A percentile compares a stretch with the other conserved stretches of the same genome.
Conservation (phyloP, 2,329 filamentous ascomycete species). For the Periconia sp. region DNA sequence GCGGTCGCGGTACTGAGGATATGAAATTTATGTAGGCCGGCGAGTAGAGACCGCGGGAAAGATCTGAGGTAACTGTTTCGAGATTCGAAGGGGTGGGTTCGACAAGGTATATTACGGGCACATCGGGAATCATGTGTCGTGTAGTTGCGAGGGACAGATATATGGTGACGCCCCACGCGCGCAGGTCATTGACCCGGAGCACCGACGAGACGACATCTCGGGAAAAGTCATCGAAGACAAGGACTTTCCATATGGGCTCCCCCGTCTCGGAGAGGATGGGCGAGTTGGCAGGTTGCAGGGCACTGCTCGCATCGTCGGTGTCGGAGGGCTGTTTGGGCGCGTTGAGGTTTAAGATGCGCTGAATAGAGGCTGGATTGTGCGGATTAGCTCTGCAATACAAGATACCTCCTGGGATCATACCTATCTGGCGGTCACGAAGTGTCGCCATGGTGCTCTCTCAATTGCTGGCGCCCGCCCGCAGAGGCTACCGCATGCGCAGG, state of each 20-base stretch:
- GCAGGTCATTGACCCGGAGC: conserved; percentile 87
- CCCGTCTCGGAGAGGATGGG: conserved; percentile 85
- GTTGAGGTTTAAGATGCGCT: conserved; percentile 95
- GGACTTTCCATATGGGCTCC: conserved; percentile 91
- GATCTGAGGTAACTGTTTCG: conserved; percentile 80
- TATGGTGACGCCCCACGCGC: conserved; percentile 75
- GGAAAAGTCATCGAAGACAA: conserved; percentile 92
- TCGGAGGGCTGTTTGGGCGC: conserved; percentile 64
- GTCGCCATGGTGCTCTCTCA: conserved; percentile 39
- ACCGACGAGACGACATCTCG: conserved; percentile 97
- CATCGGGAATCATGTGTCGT: conserved; percentile 91
- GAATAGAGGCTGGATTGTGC: conserved; percentile 74
- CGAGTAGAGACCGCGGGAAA: conserved; percentile 84
- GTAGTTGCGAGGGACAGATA: conserved; percentile 72
- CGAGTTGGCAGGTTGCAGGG: conserved; percentile 65
- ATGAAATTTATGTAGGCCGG: conserved; percentile 97
- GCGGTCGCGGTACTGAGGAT: conserved; percentile 84
- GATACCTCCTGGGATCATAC: conserved; percentile 10
- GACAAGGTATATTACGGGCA: conserved; percentile 94
- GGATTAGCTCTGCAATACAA: conserved; percentile 14
- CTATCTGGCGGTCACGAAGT: conserved; percentile 73
- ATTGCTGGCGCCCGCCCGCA: conserved; percentile 28
- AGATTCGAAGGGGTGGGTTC: conserved; percentile 86
- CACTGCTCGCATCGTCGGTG: conserved; percentile 69
- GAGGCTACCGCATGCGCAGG: conserved; percentile 30